Evolutionary conservation across 1,284 basidiomycete genomes (phyloP).

Genomic region (Ceratobasidium sp.): DNA sequence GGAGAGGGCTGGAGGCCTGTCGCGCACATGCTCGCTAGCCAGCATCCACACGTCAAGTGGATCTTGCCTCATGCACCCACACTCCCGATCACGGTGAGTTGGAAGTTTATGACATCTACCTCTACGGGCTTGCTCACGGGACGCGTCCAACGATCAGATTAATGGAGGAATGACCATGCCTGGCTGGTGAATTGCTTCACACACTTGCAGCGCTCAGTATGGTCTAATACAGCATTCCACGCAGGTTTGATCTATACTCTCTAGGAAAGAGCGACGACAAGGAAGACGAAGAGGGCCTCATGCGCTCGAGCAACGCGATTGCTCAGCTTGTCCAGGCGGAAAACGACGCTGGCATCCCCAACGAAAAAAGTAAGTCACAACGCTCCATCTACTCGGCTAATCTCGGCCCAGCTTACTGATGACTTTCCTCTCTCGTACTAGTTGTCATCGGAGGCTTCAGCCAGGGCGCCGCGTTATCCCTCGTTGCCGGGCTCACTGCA

Average conservation of each 20-base stretch:
- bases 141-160: constrained; percentile 62
- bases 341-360: constrained; percentile 70
- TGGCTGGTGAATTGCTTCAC: constrained; percentile 60
- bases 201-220: constrained; percentile 24
- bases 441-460: constrained; percentile 87
- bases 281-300: constrained; percentile 75
- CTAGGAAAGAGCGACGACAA: constrained; percentile 73
- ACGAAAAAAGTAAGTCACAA: constrained; percentile 49
- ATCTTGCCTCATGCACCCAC: constrained; percentile 77
- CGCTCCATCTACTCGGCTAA: constrained; percentile 28
- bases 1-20: constrained; percentile 81
- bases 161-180: constrained; percentile 74
- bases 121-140: constrained; percentile 46
- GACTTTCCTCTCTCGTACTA: constrained; percentile 46
- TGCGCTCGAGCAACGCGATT: constrained; percentile 65
- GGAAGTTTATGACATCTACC: neutral
- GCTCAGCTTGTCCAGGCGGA: constrained; percentile 77
- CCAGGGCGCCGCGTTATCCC: constrained; percentile 82
- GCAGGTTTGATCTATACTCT: constrained; percentile 33
- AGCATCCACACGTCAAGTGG: constrained; percentile 81
- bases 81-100: constrained; percentile 49
- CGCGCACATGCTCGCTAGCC: constrained; percentile 63
- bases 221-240: neutral
- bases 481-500: constrained; percentile 68
- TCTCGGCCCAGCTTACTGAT: constrained; percentile 25